These are phyloP conservation scores for Cyclotella baltica DNA, from an alignment of 108 stramenopile species.

Conservation along the genomic window DNA sequence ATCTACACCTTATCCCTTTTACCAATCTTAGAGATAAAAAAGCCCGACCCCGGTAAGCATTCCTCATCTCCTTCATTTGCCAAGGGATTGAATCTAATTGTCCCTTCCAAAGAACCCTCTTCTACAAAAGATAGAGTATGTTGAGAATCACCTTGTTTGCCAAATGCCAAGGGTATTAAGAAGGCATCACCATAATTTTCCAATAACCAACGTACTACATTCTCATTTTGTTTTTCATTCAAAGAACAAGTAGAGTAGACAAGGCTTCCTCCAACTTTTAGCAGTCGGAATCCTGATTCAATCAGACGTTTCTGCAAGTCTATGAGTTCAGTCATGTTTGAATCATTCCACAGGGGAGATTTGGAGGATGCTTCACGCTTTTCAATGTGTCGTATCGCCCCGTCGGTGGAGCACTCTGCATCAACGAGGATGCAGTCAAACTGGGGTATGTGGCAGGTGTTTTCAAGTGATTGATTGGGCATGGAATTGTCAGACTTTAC, in stretches of 20 bases:
- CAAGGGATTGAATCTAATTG: conserved; percentile 71
- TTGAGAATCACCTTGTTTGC: not conserved
- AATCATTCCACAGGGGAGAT: conserved; percentile 36
- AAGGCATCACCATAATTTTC: conserved; percentile 50
- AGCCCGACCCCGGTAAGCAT: not conserved
- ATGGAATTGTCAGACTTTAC: not conserved
- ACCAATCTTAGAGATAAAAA: conserved; percentile 1
- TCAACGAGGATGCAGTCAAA: conserved; percentile 94
- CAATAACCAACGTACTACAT: conserved; percentile 84
- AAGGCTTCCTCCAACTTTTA: conserved; percentile 81
- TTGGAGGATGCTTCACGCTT: conserved; percentile 38
- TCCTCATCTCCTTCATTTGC: not conserved
- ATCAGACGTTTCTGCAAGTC: conserved; percentile 82
- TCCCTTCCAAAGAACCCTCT: conserved; percentile 58
- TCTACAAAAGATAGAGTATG: conserved; percentile 31
- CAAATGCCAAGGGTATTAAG: conserved; percentile 66
- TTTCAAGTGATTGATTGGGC: not conserved
- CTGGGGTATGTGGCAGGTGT: conserved; percentile 15
- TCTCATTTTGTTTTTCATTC: conserved; percentile 88
- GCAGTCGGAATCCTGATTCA: conserved; percentile 74
- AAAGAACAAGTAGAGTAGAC: conserved; percentile 95
- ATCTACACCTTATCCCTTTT: not conserved
- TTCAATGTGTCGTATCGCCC: conserved; percentile 78
- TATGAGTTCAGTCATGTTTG: conserved; percentile 66
- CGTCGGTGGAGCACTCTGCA: conserved; percentile 96